Percentiles rank a stretch among this genome's conserved stretches.
Evolutionary conservation across 768 basidiomycete species (phyloP).

Genomic region (Strobilomyces echinocephalus): DNA sequence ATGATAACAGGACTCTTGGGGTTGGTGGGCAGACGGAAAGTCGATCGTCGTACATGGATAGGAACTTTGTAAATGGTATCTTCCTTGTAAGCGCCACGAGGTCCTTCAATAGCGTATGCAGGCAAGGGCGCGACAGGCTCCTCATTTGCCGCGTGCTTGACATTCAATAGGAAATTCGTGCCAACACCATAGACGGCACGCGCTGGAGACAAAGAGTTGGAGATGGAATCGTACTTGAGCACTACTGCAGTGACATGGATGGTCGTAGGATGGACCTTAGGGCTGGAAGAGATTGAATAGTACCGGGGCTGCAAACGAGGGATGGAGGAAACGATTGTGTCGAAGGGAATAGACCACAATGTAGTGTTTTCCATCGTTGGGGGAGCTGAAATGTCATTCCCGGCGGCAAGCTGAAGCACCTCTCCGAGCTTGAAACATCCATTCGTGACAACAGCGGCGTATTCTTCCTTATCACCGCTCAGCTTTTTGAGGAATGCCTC

Average conservation of each 20-base stretch:
- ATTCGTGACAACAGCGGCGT: constrained; percentile 67
- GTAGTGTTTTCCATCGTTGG: constrained; percentile 77
- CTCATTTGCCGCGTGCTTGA: constrained; percentile 69
- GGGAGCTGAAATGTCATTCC: constrained; percentile 55
- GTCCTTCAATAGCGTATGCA: constrained; percentile 83
- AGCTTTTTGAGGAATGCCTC: constrained; percentile 68
- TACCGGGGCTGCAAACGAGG: constrained; percentile 94
- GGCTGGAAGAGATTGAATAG: constrained; percentile 97
- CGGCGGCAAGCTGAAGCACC: constrained; percentile 85
- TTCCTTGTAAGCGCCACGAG: constrained; percentile 75
- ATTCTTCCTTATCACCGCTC: constrained; percentile 85
- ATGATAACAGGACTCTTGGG: constrained; percentile 98
- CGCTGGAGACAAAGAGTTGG: constrained; percentile 44
- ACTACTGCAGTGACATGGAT: constrained; percentile 97
- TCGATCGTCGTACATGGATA: constrained; percentile 91
- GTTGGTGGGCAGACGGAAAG: constrained; percentile 95
- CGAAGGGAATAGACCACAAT: constrained; percentile 90
- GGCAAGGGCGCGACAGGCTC: constrained; percentile 57
- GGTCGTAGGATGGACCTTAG: constrained; percentile 81
- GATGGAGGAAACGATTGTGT: constrained; percentile 90
- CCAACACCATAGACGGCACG: constrained; percentile 86
- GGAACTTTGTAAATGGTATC: constrained; percentile 78
- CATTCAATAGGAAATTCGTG: constrained; percentile 92
- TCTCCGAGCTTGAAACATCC: constrained; percentile 92
- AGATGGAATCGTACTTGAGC: constrained; percentile 79